These are phyloP conservation scores for Hyaloperonospora brassicae DNA, from an alignment of 352 stramenopile genomes.

Conservation along the genomic window DNA sequence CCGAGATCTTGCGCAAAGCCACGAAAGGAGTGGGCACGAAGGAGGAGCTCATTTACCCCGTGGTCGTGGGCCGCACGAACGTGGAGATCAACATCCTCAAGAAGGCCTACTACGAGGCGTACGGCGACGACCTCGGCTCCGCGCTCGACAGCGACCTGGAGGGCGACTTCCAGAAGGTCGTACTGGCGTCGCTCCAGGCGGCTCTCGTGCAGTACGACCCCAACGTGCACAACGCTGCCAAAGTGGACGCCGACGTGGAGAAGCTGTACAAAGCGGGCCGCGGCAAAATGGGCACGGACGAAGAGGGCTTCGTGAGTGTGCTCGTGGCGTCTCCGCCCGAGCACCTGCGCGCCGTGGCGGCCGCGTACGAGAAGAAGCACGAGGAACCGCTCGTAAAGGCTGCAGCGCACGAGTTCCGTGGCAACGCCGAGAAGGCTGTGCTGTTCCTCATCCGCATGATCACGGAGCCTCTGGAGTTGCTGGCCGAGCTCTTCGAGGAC, in stretches of 20 bases:
- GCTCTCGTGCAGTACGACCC: constrained; percentile 43
- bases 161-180: constrained; percentile 69
- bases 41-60: constrained; percentile 51
- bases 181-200: constrained; percentile 58
- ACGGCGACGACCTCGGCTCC: constrained; percentile 54
- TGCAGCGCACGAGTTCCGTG: constrained; percentile 57
- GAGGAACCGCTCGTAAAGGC: constrained; percentile 52
- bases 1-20: constrained; percentile 41
- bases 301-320: constrained; percentile 54
- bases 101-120: constrained; percentile 67
- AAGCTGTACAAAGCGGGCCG: constrained; percentile 64
- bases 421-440: constrained; percentile 48
- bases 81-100: constrained; percentile 75
- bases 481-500: constrained; percentile 59
- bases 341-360: constrained; percentile 54
- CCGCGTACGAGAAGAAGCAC: constrained; percentile 65
- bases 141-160: constrained; percentile 55
- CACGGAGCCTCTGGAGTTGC: constrained; percentile 48
- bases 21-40: constrained; percentile 52
- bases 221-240: constrained; percentile 52
- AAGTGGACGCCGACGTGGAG: constrained; percentile 54
- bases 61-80: constrained; percentile 51
- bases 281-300: constrained; percentile 63
- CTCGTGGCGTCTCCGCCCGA: constrained; percentile 41
- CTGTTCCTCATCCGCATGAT: constrained; percentile 62